Evolutionary conservation across 1,139 yeast genomes (phyloP).

Genomic region (Pichia norvegensis): DNA sequence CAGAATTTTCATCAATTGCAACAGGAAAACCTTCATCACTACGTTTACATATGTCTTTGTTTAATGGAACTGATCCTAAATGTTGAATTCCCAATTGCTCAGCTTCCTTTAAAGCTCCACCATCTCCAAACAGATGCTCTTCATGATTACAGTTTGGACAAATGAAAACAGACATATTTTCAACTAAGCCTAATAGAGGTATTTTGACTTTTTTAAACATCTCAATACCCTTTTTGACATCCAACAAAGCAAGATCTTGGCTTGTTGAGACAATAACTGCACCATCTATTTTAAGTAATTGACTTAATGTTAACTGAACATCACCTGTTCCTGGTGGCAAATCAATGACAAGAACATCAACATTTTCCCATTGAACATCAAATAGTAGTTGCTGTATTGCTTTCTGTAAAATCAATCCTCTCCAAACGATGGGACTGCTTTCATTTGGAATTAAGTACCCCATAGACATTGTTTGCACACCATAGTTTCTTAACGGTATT

Average conservation of each 20-base stretch:
- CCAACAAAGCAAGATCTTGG: conserved; percentile 76
- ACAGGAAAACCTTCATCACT: conserved; percentile 64
- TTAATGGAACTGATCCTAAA: conserved; percentile 62
- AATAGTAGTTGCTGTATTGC: conserved; percentile 75
- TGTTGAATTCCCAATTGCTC: conserved; percentile 41
- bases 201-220: conserved; percentile 69
- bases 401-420: conserved; percentile 83
- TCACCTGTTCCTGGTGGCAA: conserved; percentile 96
- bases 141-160: conserved; percentile 75
- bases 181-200: conserved; percentile 73
- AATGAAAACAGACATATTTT: conserved; percentile 71
- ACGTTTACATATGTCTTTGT: conserved; percentile 50
- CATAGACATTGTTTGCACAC: conserved; percentile 83
- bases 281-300: conserved; percentile 68
- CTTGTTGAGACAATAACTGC: conserved; percentile 82
- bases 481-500: conserved; percentile 67
- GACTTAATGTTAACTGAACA: conserved; percentile 74
- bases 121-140: conserved; percentile 66
- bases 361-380: conserved; percentile 71
- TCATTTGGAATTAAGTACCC: conserved; percentile 68
- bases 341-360: conserved; percentile 68
- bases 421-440: conserved; percentile 70
- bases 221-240: conserved; percentile 72
- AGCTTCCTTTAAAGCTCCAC: conserved; percentile 59
- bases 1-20: conserved; percentile 39